Percentiles rank a stretch among this genome's conserved stretches.
Conservation (phyloP, 176 grass and related monocot species). For the Carex kokanica region DNA sequence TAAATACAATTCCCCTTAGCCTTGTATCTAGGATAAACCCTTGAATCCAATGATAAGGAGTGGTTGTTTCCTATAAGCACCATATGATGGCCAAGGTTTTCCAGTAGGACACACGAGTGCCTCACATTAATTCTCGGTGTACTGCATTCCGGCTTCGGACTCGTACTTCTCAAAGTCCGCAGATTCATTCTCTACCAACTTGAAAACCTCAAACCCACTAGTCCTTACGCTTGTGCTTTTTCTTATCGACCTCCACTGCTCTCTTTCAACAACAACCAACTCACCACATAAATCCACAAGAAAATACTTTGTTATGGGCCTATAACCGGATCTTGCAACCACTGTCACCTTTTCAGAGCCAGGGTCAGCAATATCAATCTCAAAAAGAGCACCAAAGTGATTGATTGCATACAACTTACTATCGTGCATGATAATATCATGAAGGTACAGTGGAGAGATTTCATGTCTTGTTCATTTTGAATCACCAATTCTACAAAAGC, state of each 20-base stretch:
- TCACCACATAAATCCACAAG: slow-evolving; percentile 6
- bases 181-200: not conserved
- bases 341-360: not conserved
- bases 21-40: too few relatives aligned
- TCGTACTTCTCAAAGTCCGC: not conserved
- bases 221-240: not conserved
- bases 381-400: not conserved
- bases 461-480: not conserved
- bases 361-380: not conserved
- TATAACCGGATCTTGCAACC: not conserved
- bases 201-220: slow-evolving; percentile 5
- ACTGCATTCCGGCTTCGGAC: too few relatives aligned
- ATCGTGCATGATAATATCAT: not conserved
- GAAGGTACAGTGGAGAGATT: not conserved
- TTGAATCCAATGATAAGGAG: too few relatives aligned
- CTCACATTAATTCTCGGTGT: too few relatives aligned
- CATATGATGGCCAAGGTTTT: too few relatives aligned
- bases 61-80: too few relatives aligned
- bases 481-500: slow-evolving; percentile 16
- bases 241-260: not conserved
- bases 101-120: too few relatives aligned
- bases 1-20: too few relatives aligned
- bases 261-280: not conserved
- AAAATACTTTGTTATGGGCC: not conserved
- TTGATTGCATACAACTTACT: slow-evolving; percentile 4